A percentile compares a stretch with the other conserved stretches of the same genome.
These are phyloP conservation scores for Fusarium succisae DNA, from an alignment of 2,329 filamentous ascomycete genomes.

Conservation along the genomic window DNA sequence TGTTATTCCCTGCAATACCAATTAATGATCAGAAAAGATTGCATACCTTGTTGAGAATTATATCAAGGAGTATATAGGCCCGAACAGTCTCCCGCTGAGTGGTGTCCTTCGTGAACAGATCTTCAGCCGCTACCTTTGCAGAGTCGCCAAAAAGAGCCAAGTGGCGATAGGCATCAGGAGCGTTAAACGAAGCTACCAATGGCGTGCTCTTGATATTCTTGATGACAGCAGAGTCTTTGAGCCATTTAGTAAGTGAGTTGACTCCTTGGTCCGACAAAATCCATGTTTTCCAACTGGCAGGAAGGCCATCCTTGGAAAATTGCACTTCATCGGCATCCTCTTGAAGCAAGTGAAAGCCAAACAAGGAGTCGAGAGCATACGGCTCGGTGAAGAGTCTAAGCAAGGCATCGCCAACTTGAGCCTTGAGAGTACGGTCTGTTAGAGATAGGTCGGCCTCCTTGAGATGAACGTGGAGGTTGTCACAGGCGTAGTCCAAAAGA, in stretches of 20 bases:
- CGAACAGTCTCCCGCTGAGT: background rate
- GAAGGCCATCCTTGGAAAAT: background rate
- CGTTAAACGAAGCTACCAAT: background rate
- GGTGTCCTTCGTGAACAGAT: background rate
- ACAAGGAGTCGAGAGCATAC: background rate
- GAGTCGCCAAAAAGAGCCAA: background rate
- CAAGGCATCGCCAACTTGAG: background rate
- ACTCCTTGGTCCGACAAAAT: background rate
- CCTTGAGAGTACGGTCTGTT: background rate
- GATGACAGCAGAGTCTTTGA: background rate
- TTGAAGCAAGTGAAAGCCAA: background rate
- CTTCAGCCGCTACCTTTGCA: background rate
- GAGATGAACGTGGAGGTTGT: background rate
- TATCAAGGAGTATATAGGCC: background rate
- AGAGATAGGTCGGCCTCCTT: background rate
- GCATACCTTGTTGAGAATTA: background rate
- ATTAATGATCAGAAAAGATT: accelerated
- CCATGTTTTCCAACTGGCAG: background rate
- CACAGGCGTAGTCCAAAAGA: background rate
- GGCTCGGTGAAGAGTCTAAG: background rate
- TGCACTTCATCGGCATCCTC: background rate
- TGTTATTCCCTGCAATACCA: accelerated
- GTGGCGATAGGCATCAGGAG: background rate
- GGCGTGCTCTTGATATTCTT: background rate
- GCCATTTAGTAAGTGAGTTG: background rate